Evolutionary conservation across 1,139 yeast genomes (phyloP).

Genomic region (Hansenula sp.): DNA sequence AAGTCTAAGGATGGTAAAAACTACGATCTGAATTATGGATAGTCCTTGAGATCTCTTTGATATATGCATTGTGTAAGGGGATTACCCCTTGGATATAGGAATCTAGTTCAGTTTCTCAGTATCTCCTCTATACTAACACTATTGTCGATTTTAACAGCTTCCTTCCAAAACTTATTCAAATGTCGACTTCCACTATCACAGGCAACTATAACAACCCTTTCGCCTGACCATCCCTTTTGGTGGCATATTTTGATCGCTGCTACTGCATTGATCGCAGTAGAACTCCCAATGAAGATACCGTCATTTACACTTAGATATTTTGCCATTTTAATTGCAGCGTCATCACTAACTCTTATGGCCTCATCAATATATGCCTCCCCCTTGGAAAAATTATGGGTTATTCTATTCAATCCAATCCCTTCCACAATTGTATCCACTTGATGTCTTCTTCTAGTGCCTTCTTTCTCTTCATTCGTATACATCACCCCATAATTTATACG

Average conservation of each 20-base stretch:
- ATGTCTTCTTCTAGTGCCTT: slow-evolving; percentile 91
- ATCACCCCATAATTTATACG: slow-evolving; percentile 86
- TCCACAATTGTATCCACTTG: slow-evolving; percentile 95
- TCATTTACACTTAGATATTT: slow-evolving; percentile 74
- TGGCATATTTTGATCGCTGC: slow-evolving; percentile 76
- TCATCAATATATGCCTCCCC: slow-evolving; percentile 75
- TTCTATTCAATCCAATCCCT: slow-evolving; percentile 87
- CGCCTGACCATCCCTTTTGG: slow-evolving; percentile 46
- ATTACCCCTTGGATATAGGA: neutral
- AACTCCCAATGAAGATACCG: slow-evolving; percentile 88
- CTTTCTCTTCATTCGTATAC: slow-evolving; percentile 86
- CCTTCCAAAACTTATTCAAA: slow-evolving; percentile 87
- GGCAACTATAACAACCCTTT: slow-evolving; percentile 79
- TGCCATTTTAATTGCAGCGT: slow-evolving; percentile 86
- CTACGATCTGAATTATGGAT: no score
- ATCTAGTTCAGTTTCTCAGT: slow-evolving; percentile 1
- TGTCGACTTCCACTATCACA: slow-evolving; percentile 94
- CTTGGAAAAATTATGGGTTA: slow-evolving; percentile 73
- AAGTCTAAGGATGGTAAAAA: no score
- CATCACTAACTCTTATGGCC: slow-evolving; percentile 74
- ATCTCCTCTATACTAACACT: slow-evolving; percentile 28
- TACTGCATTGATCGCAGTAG: slow-evolving; percentile 89
- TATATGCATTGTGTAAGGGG: neutral
- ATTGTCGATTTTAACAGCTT: slow-evolving; percentile 38
- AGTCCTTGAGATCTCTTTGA: neutral